Conservation (phyloP, 2,329 filamentous ascomycete species). For the Ceratocystiopsis minuta region DNA sequence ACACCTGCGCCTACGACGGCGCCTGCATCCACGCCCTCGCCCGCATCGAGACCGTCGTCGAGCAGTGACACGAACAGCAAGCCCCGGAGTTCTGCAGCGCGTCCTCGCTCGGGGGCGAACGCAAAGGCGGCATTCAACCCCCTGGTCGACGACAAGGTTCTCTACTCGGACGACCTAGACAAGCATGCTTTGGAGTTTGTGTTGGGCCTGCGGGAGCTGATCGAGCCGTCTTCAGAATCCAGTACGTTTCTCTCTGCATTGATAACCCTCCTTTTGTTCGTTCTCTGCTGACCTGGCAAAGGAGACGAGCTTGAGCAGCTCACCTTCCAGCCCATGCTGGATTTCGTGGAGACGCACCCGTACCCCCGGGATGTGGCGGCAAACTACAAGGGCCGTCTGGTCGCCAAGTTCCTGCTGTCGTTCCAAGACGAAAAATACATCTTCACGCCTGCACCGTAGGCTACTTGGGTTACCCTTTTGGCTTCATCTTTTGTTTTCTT, state of each 20-base stretch:
- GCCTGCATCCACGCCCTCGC: no score
- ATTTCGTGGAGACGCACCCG: constrained; percentile 25
- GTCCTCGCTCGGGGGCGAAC: background rate
- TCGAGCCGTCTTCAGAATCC: constrained; percentile 16
- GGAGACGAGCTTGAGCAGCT: constrained; percentile 23
- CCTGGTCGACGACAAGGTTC: constrained; percentile 25
- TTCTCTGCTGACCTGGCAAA: background rate
- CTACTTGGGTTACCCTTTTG: background rate
- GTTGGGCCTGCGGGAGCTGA: constrained; percentile 22
- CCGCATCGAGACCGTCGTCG: no score
- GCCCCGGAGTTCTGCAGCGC: no score
- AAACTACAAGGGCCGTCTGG: constrained; percentile 34
- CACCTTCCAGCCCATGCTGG: constrained; percentile 26
- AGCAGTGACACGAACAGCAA: background rate
- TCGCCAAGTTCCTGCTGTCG: constrained; percentile 35
- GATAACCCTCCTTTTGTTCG: background rate
- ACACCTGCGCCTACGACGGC: constrained; percentile 14
- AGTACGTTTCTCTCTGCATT: constrained; percentile 21
- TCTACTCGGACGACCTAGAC: constrained; percentile 28
- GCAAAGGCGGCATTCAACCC: constrained; percentile 31
- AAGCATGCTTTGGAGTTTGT: constrained; percentile 27
- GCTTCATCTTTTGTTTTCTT: background rate
- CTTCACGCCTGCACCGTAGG: constrained; percentile 1
- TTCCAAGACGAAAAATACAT: constrained; percentile 17
- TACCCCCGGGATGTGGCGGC: constrained; percentile 29